Evolutionary conservation across 805 yeast species (phyloP).

Genomic region (Vanderwaltozyma tropicalis): DNA sequence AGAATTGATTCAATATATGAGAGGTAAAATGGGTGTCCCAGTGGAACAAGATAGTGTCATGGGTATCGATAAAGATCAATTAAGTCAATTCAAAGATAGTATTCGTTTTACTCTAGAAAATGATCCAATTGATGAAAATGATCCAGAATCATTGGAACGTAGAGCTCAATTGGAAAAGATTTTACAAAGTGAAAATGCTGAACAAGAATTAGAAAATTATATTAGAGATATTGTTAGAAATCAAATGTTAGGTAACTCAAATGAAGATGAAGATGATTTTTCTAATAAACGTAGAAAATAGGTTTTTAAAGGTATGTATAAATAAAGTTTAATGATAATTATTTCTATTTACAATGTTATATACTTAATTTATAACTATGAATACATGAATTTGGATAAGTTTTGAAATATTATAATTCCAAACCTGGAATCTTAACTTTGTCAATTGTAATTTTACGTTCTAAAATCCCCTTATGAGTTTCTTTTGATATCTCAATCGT

Average conservation of each 20-base stretch:
- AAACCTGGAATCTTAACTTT: constrained; percentile 10
- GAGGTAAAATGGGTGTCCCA: constrained; percentile 29
- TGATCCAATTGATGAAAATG: constrained; percentile 31
- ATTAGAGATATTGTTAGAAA: constrained; percentile 56
- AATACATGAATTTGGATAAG: no score
- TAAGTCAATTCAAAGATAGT: constrained; percentile 31
- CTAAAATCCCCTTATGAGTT: constrained; percentile 1
- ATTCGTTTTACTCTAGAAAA: constrained; percentile 49
- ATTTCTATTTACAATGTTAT: not conserved
- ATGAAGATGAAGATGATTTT: constrained; percentile 16
- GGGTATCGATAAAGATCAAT: constrained; percentile 21
- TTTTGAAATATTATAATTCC: constrained; percentile 4
- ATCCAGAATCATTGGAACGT: constrained; percentile 42
- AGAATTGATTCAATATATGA: constrained; percentile 59
- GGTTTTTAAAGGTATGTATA: not conserved
- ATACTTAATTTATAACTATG: no score
- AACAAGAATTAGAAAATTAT: constrained; percentile 60
- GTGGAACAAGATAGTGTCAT: constrained; percentile 13
- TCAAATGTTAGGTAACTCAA: constrained; percentile 29
- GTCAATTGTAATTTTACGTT: constrained; percentile 3
- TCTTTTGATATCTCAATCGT: not conserved
- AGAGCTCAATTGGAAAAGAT: constrained; percentile 59
- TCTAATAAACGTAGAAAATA: constrained; percentile 31
- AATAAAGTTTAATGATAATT: not conserved
- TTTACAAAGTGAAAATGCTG: constrained; percentile 71